A percentile compares a stretch with the other conserved stretches of the same genome.
These are phyloP conservation scores for Cyclotella baltica DNA, from an alignment of 108 stramenopile genomes.

Conservation along the genomic window DNA sequence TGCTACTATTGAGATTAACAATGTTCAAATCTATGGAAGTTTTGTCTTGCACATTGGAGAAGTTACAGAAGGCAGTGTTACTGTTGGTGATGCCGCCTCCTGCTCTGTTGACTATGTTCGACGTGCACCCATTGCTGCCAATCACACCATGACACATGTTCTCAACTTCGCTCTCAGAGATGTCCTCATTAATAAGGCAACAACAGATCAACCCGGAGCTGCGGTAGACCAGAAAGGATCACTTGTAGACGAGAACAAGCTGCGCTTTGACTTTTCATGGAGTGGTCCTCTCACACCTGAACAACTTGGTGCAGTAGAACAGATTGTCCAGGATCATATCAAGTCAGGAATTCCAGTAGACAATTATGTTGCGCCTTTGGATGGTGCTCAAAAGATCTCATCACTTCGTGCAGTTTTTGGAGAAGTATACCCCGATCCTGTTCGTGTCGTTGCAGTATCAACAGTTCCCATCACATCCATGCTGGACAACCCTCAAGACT, in stretches of 20 bases:
- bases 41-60: constrained; percentile 93
- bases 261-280: constrained; percentile 99
- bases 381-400: constrained; percentile 86
- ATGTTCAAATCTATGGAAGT: constrained; percentile 91
- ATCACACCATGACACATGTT: constrained; percentile 99
- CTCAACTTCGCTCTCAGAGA: constrained; percentile 95
- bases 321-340: constrained; percentile 68
- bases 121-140: constrained; percentile 93
- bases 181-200: constrained; percentile 75
- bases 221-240: constrained; percentile 98
- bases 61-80: constrained; percentile 71
- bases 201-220: constrained; percentile 48
- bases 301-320: constrained; percentile 83
- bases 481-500: constrained; percentile 88
- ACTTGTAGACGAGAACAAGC: constrained; percentile 92
- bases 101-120: constrained; percentile 96
- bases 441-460: constrained; percentile 96
- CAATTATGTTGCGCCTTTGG: constrained; percentile 84
- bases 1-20: constrained; percentile 70
- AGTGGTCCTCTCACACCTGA: constrained; percentile 77
- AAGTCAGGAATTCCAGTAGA: constrained; percentile 75
- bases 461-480: constrained; percentile 79
- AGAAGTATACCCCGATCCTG: constrained; percentile 99
- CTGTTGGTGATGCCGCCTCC: constrained; percentile 84
- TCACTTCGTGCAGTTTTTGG: constrained; percentile 98